Evolutionary conservation across 73 alveolate genomes (phyloP).

Genomic region (Paramecium primaurelia): DNA sequence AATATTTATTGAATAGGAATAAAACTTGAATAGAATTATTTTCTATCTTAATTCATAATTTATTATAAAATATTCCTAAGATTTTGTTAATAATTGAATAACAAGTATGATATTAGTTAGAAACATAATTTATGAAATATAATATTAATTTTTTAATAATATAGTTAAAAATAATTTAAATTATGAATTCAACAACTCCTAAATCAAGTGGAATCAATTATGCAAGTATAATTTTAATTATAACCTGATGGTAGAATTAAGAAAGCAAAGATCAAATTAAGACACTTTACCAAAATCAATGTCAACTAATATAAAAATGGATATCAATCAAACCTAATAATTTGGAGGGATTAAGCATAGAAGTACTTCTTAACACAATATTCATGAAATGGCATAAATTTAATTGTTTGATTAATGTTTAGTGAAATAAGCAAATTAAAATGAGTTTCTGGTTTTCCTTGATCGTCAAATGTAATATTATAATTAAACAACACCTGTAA

Average conservation of each 20-base stretch:
- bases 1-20: too few relatives aligned
- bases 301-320: background rate
- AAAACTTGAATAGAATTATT: too few relatives aligned
- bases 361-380: slow-evolving; percentile 39
- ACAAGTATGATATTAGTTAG: background rate
- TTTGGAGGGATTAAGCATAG: background rate
- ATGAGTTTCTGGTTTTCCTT: background rate
- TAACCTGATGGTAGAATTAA: background rate
- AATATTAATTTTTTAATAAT: background rate
- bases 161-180: background rate
- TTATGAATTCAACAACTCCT: slow-evolving; percentile 44
- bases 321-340: background rate
- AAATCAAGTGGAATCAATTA: slow-evolving; percentile 21
- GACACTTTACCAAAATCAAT: slow-evolving; percentile 27
- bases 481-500: background rate
- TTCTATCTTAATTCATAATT: too few relatives aligned
- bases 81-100: background rate
- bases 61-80: too few relatives aligned
- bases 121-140: background rate
- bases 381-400: background rate
- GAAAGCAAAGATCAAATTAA: background rate
- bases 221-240: background rate
- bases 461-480: background rate
- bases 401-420: slow-evolving; percentile 38
- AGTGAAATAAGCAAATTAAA: background rate